phyloP scores from a whole-genome alignment of 805 yeast genomes.

The Suhomyces sp. region DNA sequence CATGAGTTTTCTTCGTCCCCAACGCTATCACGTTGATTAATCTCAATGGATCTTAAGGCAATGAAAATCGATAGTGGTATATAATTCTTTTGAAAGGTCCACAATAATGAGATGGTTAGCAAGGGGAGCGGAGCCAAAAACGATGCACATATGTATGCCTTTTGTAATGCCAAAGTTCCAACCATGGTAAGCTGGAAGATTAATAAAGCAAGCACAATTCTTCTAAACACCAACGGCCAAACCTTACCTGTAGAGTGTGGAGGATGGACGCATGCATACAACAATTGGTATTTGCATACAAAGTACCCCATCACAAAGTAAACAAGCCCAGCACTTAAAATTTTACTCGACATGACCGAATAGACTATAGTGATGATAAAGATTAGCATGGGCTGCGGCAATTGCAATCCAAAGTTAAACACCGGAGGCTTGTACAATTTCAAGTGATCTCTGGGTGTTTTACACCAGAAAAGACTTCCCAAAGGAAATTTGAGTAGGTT shows the following conservation, averaged over 20 bases:
- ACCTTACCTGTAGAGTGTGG: conserved; percentile 97
- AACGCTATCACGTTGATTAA: conserved; percentile 28
- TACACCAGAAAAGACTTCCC: conserved; percentile 55
- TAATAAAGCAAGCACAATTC: conserved; percentile 76
- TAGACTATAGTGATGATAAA: conserved; percentile 82
- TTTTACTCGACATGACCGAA: conserved; percentile 86
- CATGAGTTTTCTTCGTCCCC: conserved; percentile 17
- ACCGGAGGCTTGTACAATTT: conserved; percentile 82
- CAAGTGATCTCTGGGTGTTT: conserved; percentile 80
- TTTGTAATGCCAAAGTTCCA: conserved; percentile 79
- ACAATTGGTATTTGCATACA: conserved; percentile 85
- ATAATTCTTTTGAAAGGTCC: conserved; percentile 79
- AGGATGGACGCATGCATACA: conserved; percentile 89
- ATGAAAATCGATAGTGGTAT: conserved; percentile 80
- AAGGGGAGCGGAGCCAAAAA: conserved; percentile 75
- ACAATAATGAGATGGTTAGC: conserved; percentile 59
- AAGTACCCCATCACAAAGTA: conserved; percentile 84
- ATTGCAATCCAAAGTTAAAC: conserved; percentile 84
- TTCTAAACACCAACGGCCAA: conserved; percentile 86
- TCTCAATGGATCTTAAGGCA: conserved; percentile 77
- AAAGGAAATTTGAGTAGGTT: conserved; percentile 68
- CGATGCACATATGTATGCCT: conserved; percentile 73
- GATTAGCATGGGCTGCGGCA: conserved; percentile 89
- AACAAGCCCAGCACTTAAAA: conserved; percentile 75
- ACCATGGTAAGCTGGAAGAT: conserved; percentile 91